Base-by-base conservation (phyloP, 2,329 filamentous ascomycete species). In the Trichoderma simmonsii region DNA sequence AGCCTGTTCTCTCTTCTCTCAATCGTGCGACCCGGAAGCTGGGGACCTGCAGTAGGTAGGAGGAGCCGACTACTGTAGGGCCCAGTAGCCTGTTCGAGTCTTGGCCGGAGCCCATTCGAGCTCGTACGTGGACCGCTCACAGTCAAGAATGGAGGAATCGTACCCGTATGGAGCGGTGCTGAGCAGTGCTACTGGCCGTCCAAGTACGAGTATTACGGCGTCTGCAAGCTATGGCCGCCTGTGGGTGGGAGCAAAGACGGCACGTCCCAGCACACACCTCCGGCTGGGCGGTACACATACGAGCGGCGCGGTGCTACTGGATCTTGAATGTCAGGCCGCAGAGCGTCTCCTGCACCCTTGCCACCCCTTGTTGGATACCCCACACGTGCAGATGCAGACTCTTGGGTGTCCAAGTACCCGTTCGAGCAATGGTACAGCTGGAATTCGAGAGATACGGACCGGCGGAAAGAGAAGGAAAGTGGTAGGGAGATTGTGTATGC, bases 21-120 rank as follows among this genome's bases (percentile, higher is more conserved):
- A 48, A 56, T 11, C 56, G 59, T 30, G 39, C 57, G 43, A 62
- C 59, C 64, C 64, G 57, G 64, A 56, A 68, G 57, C 56, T 68
- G 56, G 70, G 70, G 70, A 72, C 70, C 70, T 72, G 70, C 70
- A 72, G 70, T 72, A 72, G 70, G 70, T 72, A 72, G 70, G 63
- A 60, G 64, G 66, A 54, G 64, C 59, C 43, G 64, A 59, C 64
- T 68, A 63, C 70, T 72, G 70, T 70, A 57, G 43, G 69, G 63
- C 70, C 63, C 39, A 54, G 48, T 63, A 61, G 61, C 70, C 43
- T 54, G 60, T 43, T 43, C 39, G 24, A 36, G 57, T 21, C 56
- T 60, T 61, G 56, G 65, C 56, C 28, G 26, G 65, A 67, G 56
- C 65, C 54, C 34, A 34, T 48, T 26, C 24, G 66, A 36, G 57